These are phyloP conservation scores for Ceriops decandra DNA, from an alignment of 345 rosid genomes.

Conservation along the genomic window DNA sequence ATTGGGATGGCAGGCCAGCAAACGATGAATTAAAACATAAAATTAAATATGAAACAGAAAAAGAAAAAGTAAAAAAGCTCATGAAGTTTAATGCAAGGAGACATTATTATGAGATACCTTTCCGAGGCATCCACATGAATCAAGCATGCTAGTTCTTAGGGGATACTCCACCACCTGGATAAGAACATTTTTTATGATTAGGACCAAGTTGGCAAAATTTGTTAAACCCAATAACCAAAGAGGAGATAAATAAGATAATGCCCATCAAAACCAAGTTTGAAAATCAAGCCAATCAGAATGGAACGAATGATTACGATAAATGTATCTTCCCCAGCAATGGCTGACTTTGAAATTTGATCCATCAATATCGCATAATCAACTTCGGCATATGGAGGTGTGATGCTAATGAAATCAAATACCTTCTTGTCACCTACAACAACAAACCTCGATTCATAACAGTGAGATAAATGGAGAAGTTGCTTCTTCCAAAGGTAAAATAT, in stretches of 20 bases:
- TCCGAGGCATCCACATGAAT: constrained; percentile 75
- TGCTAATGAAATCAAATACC: constrained; percentile 78
- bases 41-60: background rate
- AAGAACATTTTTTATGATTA: constrained; percentile 18
- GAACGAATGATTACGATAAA: constrained; percentile 61
- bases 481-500: background rate
- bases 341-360: constrained; percentile 74
- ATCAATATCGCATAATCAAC: constrained; percentile 70
- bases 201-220: background rate
- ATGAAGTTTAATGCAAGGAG: background rate
- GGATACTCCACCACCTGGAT: constrained; percentile 90
- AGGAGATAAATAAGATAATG: background rate
- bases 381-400: constrained; percentile 84
- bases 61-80: constrained; percentile 2
- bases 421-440: constrained; percentile 43
- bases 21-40: no score
- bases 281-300: constrained; percentile 8
- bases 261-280: background rate
- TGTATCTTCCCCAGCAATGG: constrained; percentile 67
- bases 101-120: constrained; percentile 45
- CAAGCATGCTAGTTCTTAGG: constrained; percentile 70
- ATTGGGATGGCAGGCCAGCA: no score
- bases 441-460: constrained; percentile 5
- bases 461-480: constrained; percentile 4
- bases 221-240: background rate